phyloP scores from a whole-genome alignment of 2,329 filamentous ascomycete species.

The Colletotrichum siamense region DNA sequence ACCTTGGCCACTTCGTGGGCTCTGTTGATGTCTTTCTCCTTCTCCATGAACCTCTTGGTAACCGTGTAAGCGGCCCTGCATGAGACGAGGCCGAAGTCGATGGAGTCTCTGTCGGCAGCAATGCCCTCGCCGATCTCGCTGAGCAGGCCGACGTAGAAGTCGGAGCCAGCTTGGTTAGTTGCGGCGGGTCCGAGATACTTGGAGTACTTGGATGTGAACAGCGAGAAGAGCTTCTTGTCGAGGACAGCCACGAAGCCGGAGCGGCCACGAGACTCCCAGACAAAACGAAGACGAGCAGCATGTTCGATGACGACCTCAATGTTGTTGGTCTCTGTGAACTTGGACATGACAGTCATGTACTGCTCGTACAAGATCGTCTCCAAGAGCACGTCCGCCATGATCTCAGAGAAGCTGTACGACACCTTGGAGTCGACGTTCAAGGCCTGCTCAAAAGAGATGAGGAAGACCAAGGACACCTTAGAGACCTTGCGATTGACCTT shows the following conservation, averaged over 20 bases:
- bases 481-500: constrained; percentile 39
- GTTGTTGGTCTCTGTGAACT: constrained; percentile 25
- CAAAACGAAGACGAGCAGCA: constrained; percentile 41
- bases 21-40: constrained; percentile 40
- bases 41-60: constrained; percentile 34
- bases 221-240: constrained; percentile 41
- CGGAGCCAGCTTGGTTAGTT: constrained; percentile 33
- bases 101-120: constrained; percentile 27
- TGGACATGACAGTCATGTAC: constrained; percentile 31
- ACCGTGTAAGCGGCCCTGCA: constrained; percentile 34
- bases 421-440: constrained; percentile 36
- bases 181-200: constrained; percentile 27
- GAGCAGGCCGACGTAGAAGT: constrained; percentile 47
- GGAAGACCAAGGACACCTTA: constrained; percentile 47
- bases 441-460: constrained; percentile 49
- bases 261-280: constrained; percentile 35
- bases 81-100: constrained; percentile 43
- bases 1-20: constrained; percentile 48
- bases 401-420: constrained; percentile 43
- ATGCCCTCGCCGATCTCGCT: constrained; percentile 39
- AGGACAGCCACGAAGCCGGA: constrained; percentile 41
- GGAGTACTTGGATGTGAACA: constrained; percentile 40
- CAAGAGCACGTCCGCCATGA: constrained; percentile 41
- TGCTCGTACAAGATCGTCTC: constrained; percentile 44
- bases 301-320: constrained; percentile 39